phyloP scores from a whole-genome alignment of 208 protist genomes.

The Tritrichomonas foetus region DNA sequence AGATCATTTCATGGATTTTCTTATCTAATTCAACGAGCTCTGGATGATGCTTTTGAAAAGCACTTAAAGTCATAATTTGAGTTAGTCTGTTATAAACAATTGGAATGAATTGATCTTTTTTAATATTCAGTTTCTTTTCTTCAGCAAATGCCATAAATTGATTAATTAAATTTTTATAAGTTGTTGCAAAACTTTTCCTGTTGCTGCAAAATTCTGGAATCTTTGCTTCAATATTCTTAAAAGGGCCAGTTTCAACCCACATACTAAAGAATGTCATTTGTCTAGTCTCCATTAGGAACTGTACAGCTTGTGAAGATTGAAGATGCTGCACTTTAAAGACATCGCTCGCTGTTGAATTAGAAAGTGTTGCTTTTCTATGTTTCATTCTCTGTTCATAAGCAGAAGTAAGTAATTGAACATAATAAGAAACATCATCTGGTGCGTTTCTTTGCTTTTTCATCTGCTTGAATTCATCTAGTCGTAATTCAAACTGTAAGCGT shows the following conservation, averaged over 20 bases:
- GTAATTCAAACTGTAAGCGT: not conserved
- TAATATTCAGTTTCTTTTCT: not conserved
- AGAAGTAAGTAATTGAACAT: not conserved
- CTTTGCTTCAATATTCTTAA: not conserved
- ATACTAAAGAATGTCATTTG: not conserved
- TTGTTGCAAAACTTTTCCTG: not conserved
- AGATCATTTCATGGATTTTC: not conserved
- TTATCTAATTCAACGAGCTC: not conserved
- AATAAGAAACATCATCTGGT: constrained; percentile 14
- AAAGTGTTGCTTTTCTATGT: not conserved
- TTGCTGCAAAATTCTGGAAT: not conserved
- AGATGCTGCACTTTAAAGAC: not conserved
- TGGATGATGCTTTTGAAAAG: not conserved
- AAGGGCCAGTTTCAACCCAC: not conserved
- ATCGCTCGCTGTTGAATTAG: not conserved
- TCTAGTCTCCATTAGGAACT: not conserved
- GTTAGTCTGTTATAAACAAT: not conserved
- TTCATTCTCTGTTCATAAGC: constrained; percentile 20
- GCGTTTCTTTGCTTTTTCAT: not conserved
- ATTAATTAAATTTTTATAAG: not conserved
- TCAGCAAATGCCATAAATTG: not conserved
- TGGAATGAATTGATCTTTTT: not conserved
- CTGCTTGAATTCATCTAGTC: constrained; percentile 15
- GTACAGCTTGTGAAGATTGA: not conserved
- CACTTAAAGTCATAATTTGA: not conserved